Percentiles rank a stretch among this genome's conserved stretches.
Conservation (phyloP, 441 rosid genomes). For the Francoa sonchifolia region DNA sequence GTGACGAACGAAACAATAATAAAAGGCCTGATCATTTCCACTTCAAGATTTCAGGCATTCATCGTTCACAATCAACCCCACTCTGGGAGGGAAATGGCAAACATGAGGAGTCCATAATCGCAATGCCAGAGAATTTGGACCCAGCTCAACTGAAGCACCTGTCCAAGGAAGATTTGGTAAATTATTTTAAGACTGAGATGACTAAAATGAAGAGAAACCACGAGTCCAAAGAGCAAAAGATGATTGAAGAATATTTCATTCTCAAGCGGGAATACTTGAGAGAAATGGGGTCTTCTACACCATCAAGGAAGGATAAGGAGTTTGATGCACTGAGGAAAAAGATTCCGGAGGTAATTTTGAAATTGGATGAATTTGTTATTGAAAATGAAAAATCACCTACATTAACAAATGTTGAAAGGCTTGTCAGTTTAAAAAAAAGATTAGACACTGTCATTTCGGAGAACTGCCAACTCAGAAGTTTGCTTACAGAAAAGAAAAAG, state of each 20-base stretch:
- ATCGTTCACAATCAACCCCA: conserved; percentile 24
- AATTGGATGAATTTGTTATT: conserved; percentile 45
- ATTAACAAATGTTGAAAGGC: conserved; percentile 23
- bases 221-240: conserved; percentile 42
- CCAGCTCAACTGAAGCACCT: conserved; percentile 29
- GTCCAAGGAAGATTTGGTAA: conserved; percentile 31
- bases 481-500: conserved; percentile 31
- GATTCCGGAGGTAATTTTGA: conserved; percentile 48
- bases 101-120: conserved; percentile 36
- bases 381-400: conserved; percentile 39
- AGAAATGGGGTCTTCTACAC: conserved; percentile 39
- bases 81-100: conserved; percentile 53
- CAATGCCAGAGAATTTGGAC: conserved; percentile 42
- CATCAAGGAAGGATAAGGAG: conserved; percentile 61
- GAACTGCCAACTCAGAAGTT: conserved; percentile 33
- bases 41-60: conserved; percentile 44
- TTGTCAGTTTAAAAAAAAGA: conserved; percentile 35
- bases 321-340: conserved; percentile 57
- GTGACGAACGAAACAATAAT: conserved; percentile 21
- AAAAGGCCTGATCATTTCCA: conserved; percentile 35
- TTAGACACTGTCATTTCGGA: conserved; percentile 41
- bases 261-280: conserved; percentile 49
- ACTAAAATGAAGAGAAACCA: conserved; percentile 69
- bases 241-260: conserved; percentile 54
- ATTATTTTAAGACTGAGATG: conserved; percentile 59